These are phyloP conservation scores for Neofusicoccum umdonicola DNA, from an alignment of 2,329 filamentous ascomycete genomes.

Conservation along the genomic window DNA sequence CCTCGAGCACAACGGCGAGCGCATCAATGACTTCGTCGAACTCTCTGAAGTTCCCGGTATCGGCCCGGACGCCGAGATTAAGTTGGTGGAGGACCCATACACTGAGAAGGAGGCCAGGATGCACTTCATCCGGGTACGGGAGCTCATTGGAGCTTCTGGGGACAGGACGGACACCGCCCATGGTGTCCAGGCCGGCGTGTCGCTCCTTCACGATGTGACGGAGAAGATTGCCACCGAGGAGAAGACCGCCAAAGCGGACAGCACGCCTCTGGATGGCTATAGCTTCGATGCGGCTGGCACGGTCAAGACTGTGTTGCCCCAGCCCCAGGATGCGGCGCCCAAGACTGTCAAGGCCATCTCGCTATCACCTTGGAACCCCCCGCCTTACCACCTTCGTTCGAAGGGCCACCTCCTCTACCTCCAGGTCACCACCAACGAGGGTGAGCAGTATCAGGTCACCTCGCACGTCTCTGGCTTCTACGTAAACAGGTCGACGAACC, in stretches of 20 bases:
- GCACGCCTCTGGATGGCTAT: conserved; percentile 61
- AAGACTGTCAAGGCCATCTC: conserved; percentile 90
- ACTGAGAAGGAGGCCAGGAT: conserved; percentile 97
- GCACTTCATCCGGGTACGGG: conserved; percentile 85
- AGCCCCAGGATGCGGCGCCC: conserved; percentile 63
- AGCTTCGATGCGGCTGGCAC: conserved; percentile 70
- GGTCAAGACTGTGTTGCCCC: conserved; percentile 70
- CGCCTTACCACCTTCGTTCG: conserved; percentile 84
- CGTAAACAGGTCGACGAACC: conserved; percentile 93
- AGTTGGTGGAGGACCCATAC: conserved; percentile 89
- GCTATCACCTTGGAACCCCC: conserved; percentile 93
- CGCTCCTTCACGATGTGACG: conserved; percentile 82
- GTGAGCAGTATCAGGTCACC: conserved; percentile 92
- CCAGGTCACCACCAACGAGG: conserved; percentile 84
- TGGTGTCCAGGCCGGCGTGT: conserved; percentile 79
- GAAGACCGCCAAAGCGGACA: conserved; percentile 28
- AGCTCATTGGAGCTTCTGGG: conserved; percentile 88
- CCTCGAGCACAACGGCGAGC: conserved; percentile 82
- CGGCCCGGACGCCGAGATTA: conserved; percentile 71
- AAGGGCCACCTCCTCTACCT: conserved; percentile 92
- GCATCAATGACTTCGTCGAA: conserved; percentile 93
- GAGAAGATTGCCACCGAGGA: conserved; percentile 58
- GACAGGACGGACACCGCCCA: conserved; percentile 84
- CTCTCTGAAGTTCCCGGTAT: conserved; percentile 85
- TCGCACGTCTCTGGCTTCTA: conserved; percentile 93